Evolutionary conservation across 192 early-diverging fungal genomes (phyloP), one percentile per base, ranked within the genome.

Genomic region (Phycomyces nitens): DNA sequence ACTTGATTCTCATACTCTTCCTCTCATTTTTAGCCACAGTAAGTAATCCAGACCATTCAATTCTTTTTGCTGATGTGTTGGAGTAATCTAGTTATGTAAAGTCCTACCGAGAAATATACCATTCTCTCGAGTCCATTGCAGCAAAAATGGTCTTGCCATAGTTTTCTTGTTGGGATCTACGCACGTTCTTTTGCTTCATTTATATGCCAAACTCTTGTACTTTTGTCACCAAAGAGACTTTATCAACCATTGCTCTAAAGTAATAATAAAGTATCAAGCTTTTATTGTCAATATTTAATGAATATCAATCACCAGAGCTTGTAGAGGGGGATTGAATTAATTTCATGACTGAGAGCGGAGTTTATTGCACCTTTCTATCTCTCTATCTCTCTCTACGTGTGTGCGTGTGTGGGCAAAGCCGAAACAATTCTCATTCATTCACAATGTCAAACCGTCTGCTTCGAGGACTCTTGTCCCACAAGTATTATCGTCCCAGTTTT

Each of bases 11-110:
- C 15, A 5, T 53, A 21, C 27, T 56, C 2, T 26, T 34, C 4
- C 29, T 34, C 29, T 26, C 7, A 34, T 34, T 16, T 27, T 34
- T 34, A 56, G 54, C 54, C 54, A 56, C 54, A 29, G 54, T 56
- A 56, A 34, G 54, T 56, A 56, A 5, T 34, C 29, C 7, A 34
- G 7, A 34, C 29, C 29, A 34, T 5, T 2, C 29, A 34, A 34
- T 34, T 34, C 29, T 34, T 34, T 2, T 34, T 26, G 51, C 20
- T 53, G 20, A 5, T 50, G 16, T 50, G 5, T 24, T 24, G 11
- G 20, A 53, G 51, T 5, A 23, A 23, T 53, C 20, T 23, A 53
- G 24, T 23, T 23, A 53, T 20, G 20, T 20, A 53, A 53, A 53
- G 11, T 53, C 9, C 24, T 53, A 53, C 10, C 9, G 4, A 3